Evolutionary conservation across 2,329 filamentous ascomycete genomes (phyloP).

Genomic region (Pestalotiopsis sp.): DNA sequence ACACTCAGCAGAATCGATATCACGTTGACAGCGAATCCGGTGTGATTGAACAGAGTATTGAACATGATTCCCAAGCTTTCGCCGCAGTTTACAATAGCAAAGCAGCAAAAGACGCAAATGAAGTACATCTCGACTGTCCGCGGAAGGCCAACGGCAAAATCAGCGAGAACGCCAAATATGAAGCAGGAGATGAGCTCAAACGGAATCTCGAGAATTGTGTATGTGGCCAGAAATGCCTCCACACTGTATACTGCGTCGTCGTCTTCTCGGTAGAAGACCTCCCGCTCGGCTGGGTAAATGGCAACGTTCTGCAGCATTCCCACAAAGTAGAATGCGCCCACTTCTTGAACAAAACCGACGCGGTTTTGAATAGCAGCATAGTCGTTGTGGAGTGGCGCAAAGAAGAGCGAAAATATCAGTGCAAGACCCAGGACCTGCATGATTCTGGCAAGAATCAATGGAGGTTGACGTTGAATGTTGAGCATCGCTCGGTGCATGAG

Average conservation of each 20-base stretch:
- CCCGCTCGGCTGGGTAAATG: slow-evolving; percentile 69
- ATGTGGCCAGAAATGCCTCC: slow-evolving; percentile 70
- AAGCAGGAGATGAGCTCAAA: slow-evolving; percentile 68
- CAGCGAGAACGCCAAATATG: slow-evolving; percentile 64
- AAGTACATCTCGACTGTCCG: slow-evolving; percentile 66
- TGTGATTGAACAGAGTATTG: slow-evolving; percentile 73
- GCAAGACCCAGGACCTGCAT: slow-evolving; percentile 68
- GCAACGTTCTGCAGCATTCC: slow-evolving; percentile 81
- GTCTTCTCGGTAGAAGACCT: slow-evolving; percentile 77
- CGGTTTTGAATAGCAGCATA: slow-evolving; percentile 72
- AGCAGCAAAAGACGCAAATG: slow-evolving; percentile 66
- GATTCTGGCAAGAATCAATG: slow-evolving; percentile 62
- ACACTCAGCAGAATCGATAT: slow-evolving; percentile 70
- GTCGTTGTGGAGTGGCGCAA: slow-evolving; percentile 68
- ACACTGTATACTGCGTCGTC: slow-evolving; percentile 72
- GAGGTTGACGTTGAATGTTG: slow-evolving; percentile 68
- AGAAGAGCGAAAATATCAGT: slow-evolving; percentile 66
- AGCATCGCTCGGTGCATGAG: slow-evolving; percentile 67
- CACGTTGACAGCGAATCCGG: slow-evolving; percentile 74
- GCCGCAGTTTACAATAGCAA: slow-evolving; percentile 72
- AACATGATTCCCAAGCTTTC: slow-evolving; percentile 79
- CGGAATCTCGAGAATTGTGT: slow-evolving; percentile 69
- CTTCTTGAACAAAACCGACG: slow-evolving; percentile 72
- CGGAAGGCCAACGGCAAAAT: slow-evolving; percentile 65
- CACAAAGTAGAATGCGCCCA: slow-evolving; percentile 71